Conservation (phyloP, 495 filamentous ascomycete species). For the Penicillium cosmopolitanum region DNA sequence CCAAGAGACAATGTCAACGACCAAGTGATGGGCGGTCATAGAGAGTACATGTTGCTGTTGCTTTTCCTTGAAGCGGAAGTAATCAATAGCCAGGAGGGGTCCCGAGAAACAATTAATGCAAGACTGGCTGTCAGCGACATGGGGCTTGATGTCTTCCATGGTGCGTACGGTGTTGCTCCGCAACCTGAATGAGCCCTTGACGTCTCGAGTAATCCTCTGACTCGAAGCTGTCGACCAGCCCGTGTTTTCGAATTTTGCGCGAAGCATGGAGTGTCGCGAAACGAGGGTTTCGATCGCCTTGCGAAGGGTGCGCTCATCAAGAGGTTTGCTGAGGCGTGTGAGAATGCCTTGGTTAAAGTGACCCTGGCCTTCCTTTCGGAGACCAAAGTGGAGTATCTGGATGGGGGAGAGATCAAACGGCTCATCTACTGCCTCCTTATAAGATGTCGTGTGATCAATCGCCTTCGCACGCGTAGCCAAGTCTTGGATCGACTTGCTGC, state of each 20-base stretch:
- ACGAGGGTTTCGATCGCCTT: slow-evolving; percentile 62
- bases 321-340: slow-evolving; percentile 55
- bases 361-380: slow-evolving; percentile 56
- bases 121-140: slow-evolving; percentile 44
- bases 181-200: slow-evolving; percentile 44
- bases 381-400: slow-evolving; percentile 69
- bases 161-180: slow-evolving; percentile 23
- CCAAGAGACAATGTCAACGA: slow-evolving; percentile 74
- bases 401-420: slow-evolving; percentile 71
- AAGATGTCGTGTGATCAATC: slow-evolving; percentile 33
- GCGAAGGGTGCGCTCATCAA: slow-evolving; percentile 51
- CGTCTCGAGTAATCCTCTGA: slow-evolving; percentile 43
- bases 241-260: slow-evolving; percentile 59
- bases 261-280: slow-evolving; percentile 72
- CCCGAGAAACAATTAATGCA: slow-evolving; percentile 49
- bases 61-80: slow-evolving; percentile 52
- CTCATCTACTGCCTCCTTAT: slow-evolving; percentile 47
- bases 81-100: slow-evolving; percentile 46
- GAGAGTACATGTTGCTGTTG: slow-evolving; percentile 55
- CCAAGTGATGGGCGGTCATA: slow-evolving; percentile 67
- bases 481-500: slow-evolving; percentile 49
- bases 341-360: slow-evolving; percentile 76
- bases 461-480: slow-evolving; percentile 40
- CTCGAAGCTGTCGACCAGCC: slow-evolving; percentile 28
- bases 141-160: slow-evolving; percentile 33